These are phyloP conservation scores for Mycena epipterygia DNA, from an alignment of 768 basidiomycete species.

Conservation along the genomic window DNA sequence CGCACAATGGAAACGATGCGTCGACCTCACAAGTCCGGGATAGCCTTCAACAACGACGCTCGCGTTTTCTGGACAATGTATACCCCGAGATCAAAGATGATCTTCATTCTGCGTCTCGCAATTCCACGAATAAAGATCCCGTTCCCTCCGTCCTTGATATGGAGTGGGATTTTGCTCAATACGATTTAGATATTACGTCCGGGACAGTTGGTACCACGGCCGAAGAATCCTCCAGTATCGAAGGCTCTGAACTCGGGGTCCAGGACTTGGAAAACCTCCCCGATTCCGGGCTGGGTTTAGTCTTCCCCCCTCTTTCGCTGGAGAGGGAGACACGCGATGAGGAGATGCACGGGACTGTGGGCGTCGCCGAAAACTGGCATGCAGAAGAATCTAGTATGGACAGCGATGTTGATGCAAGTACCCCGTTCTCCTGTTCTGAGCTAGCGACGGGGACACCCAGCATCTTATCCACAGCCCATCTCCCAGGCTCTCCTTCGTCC, in stretches of 20 bases:
- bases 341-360: neutral
- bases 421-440: neutral
- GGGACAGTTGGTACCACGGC: neutral
- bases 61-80: constrained; percentile 8
- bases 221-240: neutral
- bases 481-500: neutral
- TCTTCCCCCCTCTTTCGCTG: neutral
- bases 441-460: neutral
- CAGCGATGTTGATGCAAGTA: neutral
- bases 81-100: constrained; percentile 19
- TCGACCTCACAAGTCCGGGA: neutral
- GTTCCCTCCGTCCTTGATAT: neutral
- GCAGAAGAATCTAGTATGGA: neutral
- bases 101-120: constrained; percentile 5
- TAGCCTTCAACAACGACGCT: constrained; percentile 21
- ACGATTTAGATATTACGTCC: neutral
- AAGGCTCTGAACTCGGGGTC: too few species aligned
- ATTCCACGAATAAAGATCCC: neutral
- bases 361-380: neutral
- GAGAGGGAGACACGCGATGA: neutral
- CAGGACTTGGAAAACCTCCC: neutral
- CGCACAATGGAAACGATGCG: neutral
- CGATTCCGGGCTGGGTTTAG: neutral
- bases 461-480: constrained; percentile 3
- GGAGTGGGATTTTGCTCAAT: constrained; percentile 24